Conservation (phyloP, 139 green algal species). For the Pleodorina starrii region DNA sequence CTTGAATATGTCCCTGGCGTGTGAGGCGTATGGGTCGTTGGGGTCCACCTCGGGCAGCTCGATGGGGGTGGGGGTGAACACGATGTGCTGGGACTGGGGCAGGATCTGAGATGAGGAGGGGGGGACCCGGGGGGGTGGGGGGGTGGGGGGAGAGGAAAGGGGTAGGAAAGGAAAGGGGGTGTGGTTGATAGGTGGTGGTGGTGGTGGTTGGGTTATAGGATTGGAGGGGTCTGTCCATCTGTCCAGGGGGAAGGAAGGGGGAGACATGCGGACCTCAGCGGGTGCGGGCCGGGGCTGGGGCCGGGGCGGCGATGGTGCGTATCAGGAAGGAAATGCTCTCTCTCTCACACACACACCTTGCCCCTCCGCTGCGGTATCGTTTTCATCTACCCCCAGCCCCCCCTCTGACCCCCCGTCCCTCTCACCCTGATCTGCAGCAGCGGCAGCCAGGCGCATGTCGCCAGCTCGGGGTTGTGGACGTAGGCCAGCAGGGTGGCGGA, state of each 20-base stretch:
- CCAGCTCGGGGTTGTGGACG: background rate
- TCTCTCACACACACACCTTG: no score
- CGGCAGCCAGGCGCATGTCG: slow-evolving; percentile 51
- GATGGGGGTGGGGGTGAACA: slow-evolving; percentile 2
- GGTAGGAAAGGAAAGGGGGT: background rate
- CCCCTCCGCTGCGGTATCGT: no score
- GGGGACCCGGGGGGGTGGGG: background rate
- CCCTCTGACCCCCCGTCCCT: background rate
- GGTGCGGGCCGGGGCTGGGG: no score
- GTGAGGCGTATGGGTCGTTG: slow-evolving; percentile 11
- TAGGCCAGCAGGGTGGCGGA: slow-evolving; percentile 21
- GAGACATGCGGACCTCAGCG: no score
- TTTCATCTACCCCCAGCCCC: no score
- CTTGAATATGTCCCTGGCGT: slow-evolving; percentile 54
- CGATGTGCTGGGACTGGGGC: slow-evolving; percentile 64
- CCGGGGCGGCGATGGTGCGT: no score
- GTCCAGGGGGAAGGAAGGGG: no score
- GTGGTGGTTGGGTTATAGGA: no score
- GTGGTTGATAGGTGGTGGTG: no score
- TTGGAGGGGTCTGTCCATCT: no score
- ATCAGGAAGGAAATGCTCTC: no score
- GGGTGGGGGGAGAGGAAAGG: no score
- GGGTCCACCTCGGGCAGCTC: slow-evolving; percentile 44
- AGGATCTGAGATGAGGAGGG: slow-evolving; percentile 1
- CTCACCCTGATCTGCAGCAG: slow-evolving; percentile 54